phyloP scores from a whole-genome alignment of 495 filamentous ascomycete genomes.

The Neurospora sp. region DNA sequence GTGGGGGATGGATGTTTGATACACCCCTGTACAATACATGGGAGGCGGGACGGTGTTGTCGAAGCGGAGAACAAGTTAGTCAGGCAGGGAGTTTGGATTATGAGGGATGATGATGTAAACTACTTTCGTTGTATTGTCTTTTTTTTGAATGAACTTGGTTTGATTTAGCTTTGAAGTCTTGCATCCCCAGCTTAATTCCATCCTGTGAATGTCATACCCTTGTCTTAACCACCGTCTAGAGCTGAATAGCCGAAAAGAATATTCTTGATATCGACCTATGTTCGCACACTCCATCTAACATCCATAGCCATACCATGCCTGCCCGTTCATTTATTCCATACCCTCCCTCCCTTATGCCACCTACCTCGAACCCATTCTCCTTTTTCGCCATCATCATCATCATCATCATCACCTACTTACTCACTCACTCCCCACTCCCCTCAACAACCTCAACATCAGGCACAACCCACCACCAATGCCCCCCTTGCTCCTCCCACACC shows the following conservation, averaged over 20 bases:
- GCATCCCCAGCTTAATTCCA: accelerated
- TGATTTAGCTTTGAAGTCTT: background rate
- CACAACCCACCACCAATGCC: slow-evolving; percentile 74
- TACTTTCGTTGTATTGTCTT: background rate
- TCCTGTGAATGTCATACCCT: background rate
- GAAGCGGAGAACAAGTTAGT: background rate
- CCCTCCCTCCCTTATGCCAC: background rate
- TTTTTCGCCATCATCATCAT: background rate
- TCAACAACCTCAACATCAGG: slow-evolving; percentile 41
- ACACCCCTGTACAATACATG: background rate
- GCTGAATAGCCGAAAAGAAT: background rate
- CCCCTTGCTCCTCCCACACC: slow-evolving; percentile 34
- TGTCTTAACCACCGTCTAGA: background rate
- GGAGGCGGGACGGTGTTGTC: background rate
- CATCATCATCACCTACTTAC: too few species aligned
- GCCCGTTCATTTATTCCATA: background rate
- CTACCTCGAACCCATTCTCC: background rate
- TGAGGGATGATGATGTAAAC: background rate
- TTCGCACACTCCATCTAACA: background rate
- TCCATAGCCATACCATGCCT: too few species aligned
- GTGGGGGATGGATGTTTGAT: background rate
- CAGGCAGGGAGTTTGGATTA: background rate
- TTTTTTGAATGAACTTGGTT: background rate
- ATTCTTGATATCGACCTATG: background rate
- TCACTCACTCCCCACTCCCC: too few species aligned